Evolutionary conservation across 106 monocot genomes (phyloP), one percentile per base, ranked within the genome.

Genomic region (Triglochin maritima): DNA sequence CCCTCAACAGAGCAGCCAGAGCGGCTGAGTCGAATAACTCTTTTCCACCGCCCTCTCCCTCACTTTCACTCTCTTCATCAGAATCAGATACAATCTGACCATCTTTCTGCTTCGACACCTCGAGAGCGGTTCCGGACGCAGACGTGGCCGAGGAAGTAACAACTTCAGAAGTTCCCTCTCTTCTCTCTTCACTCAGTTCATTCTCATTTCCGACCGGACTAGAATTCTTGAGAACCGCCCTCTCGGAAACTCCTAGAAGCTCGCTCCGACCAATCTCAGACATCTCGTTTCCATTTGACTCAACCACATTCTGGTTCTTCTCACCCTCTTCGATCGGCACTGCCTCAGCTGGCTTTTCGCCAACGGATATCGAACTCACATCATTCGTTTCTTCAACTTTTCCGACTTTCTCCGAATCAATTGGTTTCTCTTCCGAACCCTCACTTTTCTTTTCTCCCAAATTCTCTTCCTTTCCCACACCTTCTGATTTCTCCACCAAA

Each of bases 1-100:
- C 90, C 77, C 83, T 90, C 16, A 95, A 69, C 8, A 95, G 81
- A 8, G 95, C 95, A 71, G 87, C 76, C 70, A 95, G 81, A 44
- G 87, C 79, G 76, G 83, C 89, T 57, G 90, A 81, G 15, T 95
- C 90, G 59, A 95, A 81, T 10, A 82, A 61, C 65, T 87, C 87
- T 59, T 80, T 83, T 6, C 71, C 81, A 17, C 70, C 78, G 13
- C 67, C 83, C 49, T 90, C 87, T 51, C 83, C 94, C 46, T 89
- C 81, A 41, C 72, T 82, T 15, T 83, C 85, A 59, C 59, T 67
- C 11, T 87, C 84, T 60, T 85, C 83, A 42, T 90, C 87, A 42
- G 83, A 85, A 71, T 87, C 85, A 0, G 76, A 58, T 15, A 74
- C 77, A 42, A 84, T 76, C 56, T 82, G 84, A 29, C 84, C 84